Percentiles rank a stretch among this genome's conserved stretches.
These are phyloP conservation scores for Phytopythium montanum DNA, from an alignment of 352 stramenopile species.

Conservation along the genomic window DNA sequence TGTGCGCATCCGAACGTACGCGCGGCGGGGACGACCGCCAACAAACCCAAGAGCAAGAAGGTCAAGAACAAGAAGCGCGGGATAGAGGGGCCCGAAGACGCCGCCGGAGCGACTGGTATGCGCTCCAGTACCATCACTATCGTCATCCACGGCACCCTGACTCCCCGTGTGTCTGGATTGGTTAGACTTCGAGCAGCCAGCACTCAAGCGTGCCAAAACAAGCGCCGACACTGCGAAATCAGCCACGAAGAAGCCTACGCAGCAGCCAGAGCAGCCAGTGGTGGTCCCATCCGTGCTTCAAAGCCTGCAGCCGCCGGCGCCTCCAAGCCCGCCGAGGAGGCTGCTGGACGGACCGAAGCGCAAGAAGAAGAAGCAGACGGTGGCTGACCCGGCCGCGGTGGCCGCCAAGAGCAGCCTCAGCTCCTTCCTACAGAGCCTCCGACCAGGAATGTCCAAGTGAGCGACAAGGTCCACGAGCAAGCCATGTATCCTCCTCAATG, in stretches of 20 bases:
- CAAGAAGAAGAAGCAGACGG: conserved; percentile 57
- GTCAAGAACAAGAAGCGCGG: conserved; percentile 22
- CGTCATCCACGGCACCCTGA: neutral
- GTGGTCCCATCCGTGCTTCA: neutral
- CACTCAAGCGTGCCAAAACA: conserved; percentile 27
- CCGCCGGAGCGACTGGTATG: neutral
- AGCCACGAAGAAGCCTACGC: too few species aligned
- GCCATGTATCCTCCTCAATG: neutral
- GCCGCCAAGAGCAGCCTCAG: conserved; percentile 67
- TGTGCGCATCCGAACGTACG: conserved; percentile 48
- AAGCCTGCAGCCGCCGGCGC: conserved; percentile 44
- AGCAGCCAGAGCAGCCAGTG: neutral
- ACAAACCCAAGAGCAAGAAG: conserved; percentile 57
- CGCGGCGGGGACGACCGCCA: conserved; percentile 38
- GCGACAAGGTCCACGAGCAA: too few species aligned
- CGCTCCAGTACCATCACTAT: neutral
- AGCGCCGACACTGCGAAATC: neutral
- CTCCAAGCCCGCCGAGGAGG: conserved; percentile 58
- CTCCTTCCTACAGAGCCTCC: conserved; percentile 58
- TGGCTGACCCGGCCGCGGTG: conserved; percentile 24
- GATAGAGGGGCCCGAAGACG: conserved; percentile 6
- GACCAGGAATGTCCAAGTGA: conserved; percentile 31
- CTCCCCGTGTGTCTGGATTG: neutral
- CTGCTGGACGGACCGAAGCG: conserved; percentile 64
- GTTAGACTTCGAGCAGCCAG: neutral